Base-by-base conservation (phyloP, 1,139 yeast species). In the Debaryomyces coudertii region DNA sequence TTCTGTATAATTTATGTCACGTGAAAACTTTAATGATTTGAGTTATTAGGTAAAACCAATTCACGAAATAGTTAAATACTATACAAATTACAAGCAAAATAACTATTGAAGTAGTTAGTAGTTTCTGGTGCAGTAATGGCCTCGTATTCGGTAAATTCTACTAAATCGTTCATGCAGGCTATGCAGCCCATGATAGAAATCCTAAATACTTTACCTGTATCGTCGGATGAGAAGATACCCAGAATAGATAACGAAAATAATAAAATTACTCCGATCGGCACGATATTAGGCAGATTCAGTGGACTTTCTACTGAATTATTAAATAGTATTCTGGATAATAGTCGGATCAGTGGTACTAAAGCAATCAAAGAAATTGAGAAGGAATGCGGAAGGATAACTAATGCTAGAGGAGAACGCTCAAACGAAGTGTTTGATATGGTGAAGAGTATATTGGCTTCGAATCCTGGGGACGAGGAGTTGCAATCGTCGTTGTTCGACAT, bases 111-210 rank as follows among this genome's bases (percentile, higher is more conserved):
- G 28, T 14, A 33, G 23, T 11, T 18, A 18, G 11, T 18, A 20
- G 24, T n/a, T 14, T 15, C 22, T 16, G 14, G 24, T 14, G 27
- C 20, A n/a, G 39, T 27, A 36, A 69, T 69, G 73, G 68, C 70
- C 4, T 57, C 68, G 31, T 74, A 74, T 51, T 66, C 71, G 37
- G 85, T 76, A 7, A 70, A 79, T n/a, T 85, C 90, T 0, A 84
- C 90, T 4, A 79, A 82, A 62, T 85, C 93, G 29, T 87, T 81
- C 65, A 82, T 86, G 87, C 80, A 79, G 60, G 92, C 93, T 30
- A 85, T 87, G 90, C 79, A 75, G 60, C 78, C 82, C 1, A 77
- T 87, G 83, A 67, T 79, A 29, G 80, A 76, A 9, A 63, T 75
- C 1, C 59, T 83, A 42, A 60, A 62, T 7, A 52, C 57, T 1